These are phyloP conservation scores for Ascosphaera aggregata DNA, from an alignment of 2,329 filamentous ascomycete genomes.

Conservation along the genomic window DNA sequence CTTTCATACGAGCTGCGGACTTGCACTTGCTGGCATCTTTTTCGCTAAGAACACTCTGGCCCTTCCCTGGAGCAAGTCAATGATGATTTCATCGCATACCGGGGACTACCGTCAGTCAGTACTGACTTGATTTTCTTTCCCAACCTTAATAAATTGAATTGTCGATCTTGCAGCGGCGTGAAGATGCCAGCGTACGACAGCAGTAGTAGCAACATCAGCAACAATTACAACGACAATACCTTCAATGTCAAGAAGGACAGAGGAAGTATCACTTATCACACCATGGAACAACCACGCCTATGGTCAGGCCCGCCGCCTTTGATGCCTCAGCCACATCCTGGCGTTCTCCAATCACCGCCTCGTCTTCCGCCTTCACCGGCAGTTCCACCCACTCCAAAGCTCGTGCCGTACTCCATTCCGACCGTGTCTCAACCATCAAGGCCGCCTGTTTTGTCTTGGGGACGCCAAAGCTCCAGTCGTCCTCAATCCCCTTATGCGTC, in stretches of 20 bases:
- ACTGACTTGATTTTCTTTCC: background rate
- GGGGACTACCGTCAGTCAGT: background rate
- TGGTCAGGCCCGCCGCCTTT: background rate
- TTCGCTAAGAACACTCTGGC: background rate
- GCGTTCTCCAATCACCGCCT: background rate
- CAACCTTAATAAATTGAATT: too few species aligned
- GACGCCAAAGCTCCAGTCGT: background rate
- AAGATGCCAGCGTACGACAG: background rate
- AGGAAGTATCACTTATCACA: background rate
- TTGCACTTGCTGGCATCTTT: background rate
- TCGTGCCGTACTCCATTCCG: background rate
- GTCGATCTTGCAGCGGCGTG: background rate
- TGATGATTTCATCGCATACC: background rate
- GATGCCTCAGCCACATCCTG: background rate
- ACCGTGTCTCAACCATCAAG: background rate
- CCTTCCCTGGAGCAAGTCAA: background rate
- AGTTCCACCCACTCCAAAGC: background rate
- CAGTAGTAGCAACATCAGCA: too few species aligned
- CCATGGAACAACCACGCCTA: background rate
- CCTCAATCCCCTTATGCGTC: background rate
- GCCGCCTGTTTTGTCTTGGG: background rate
- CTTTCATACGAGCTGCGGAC: too few species aligned
- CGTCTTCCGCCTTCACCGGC: background rate
- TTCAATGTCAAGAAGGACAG: too few species aligned
- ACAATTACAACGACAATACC: too few species aligned